Percentiles rank a stretch among this genome's conserved stretches.
These are phyloP conservation scores for Setomelanomma holmii DNA, from an alignment of 2,329 filamentous ascomycete species.

Conservation along the genomic window DNA sequence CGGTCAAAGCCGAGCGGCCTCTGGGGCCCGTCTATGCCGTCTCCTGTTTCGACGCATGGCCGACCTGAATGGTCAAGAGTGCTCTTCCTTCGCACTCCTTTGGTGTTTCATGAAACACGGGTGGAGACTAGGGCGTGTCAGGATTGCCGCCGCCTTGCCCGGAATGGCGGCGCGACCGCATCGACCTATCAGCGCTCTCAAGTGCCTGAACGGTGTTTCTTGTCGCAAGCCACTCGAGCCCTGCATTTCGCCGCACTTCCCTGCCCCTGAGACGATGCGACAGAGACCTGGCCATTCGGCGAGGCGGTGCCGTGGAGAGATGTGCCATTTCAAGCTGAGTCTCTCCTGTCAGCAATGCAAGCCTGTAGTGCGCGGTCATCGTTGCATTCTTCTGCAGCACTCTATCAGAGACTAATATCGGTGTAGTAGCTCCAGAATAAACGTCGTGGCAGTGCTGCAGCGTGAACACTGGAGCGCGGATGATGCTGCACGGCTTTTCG, in stretches of 20 bases:
- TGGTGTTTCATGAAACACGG: constrained; percentile 43
- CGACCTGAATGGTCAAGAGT: constrained; percentile 35
- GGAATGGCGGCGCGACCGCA: constrained; percentile 10
- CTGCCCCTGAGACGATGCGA: constrained; percentile 18
- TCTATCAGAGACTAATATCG: constrained; percentile 1
- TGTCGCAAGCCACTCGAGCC: constrained; percentile 37
- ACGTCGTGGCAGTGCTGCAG: constrained; percentile 10
- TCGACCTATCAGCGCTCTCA: constrained; percentile 28
- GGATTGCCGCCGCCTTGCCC: constrained; percentile 30
- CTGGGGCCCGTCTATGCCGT: constrained; percentile 21
- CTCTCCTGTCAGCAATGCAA: neutral
- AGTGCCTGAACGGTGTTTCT: constrained; percentile 35
- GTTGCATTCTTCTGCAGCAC: constrained; percentile 2
- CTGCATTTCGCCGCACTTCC: constrained; percentile 26
- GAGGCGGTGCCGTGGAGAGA: constrained; percentile 26
- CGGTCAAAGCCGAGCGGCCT: constrained; percentile 29
- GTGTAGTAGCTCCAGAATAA: neutral
- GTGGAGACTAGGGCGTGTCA: constrained; percentile 46
- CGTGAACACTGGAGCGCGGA: constrained; percentile 1
- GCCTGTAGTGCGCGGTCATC: constrained; percentile 4
- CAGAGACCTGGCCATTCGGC: constrained; percentile 13
- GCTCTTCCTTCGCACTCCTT: constrained; percentile 26
- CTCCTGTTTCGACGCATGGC: constrained; percentile 31
- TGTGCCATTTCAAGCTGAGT: constrained; percentile 11
- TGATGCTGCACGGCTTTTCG: constrained; percentile 9